Base-by-base conservation (phyloP, 345 rosid genomes). In the Populus nigra region DNA sequence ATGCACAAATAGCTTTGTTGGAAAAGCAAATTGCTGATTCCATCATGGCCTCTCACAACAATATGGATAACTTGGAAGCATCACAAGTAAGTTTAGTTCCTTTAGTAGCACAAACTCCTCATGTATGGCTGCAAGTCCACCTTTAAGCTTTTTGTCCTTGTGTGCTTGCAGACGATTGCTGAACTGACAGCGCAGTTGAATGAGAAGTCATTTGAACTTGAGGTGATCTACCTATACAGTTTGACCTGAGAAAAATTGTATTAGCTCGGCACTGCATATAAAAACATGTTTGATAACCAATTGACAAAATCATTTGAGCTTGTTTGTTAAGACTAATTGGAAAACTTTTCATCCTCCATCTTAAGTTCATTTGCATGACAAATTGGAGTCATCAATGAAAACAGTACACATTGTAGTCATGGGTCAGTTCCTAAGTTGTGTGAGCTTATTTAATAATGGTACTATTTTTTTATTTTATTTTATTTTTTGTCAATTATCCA, bases 121-220 rank as follows among this genome's bases (percentile, higher is more conserved):
- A 27, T 43, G 39, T 22, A 33, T 73, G 22, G 45, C 73, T 78
- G 76, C 76, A 74, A 78, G 39, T 69, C 55, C 20, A 72, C 75
- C 76, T 75, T 76, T 86, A 79, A 76, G 53, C 70, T 55, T 25
- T 80, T 45, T 65, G 7, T 55, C 63, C 39, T 79, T 78, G 76
- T 35, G n/a, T 84, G 83, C 73, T 35, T 82, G 86, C 94, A 93
- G 98, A 81, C 84, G 35, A 75, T 96, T 76, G 92, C 89, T 76
- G 97, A 90, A 80, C 85, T 96, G 85, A 84, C 81, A 78, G 91
- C 86, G 50, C 95, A 92, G 83, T 83, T 96, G 83, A 90, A 89
- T 87, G 99, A 93, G 86, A 93, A 92, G 85, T 92, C 97, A 55
- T 91, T 96, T 65, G 98, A 92, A 82, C 98, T 96, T 47, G 92